A percentile compares a stretch with the other conserved stretches of the same genome.
These are phyloP conservation scores for Lunularia cruciata DNA, from an alignment of 225 moss, liverwort and hornwort genomes.

Conservation along the genomic window DNA sequence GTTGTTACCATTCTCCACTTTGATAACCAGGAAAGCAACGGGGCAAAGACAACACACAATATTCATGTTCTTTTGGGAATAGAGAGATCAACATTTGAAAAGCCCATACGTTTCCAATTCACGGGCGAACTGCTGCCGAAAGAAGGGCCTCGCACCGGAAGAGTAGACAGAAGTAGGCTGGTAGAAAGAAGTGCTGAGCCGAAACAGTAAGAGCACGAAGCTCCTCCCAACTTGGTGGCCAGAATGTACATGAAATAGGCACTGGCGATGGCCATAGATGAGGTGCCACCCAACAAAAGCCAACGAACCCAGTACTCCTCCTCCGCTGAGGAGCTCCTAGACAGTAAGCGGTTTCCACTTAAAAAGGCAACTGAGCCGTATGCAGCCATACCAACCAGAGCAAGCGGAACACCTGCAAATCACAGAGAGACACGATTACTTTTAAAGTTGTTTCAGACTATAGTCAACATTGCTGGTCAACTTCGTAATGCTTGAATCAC, in stretches of 20 bases:
- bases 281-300: conserved; percentile 71
- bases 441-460: no score
- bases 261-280: conserved; percentile 79
- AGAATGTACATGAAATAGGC: conserved; percentile 91
- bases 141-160: conserved; percentile 56
- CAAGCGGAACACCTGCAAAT: conserved; percentile 75
- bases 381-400: conserved; percentile 75
- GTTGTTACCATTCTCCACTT: no score
- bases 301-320: conserved; percentile 69
- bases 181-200: conserved; percentile 86
- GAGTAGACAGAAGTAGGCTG: conserved; percentile 74
- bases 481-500: no score
- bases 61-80: not conserved
- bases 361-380: conserved; percentile 67
- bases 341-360: conserved; percentile 54
- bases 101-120: conserved; percentile 32
- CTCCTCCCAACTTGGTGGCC: conserved; percentile 71
- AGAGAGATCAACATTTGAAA: conserved; percentile 3
- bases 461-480: no score
- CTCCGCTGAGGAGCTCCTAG: conserved; percentile 41
- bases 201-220: conserved; percentile 89
- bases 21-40: not conserved
- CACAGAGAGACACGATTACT: no score
- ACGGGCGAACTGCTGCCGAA: conserved; percentile 32
- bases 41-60: not conserved